Conservation (phyloP, 345 rosid species). For the Microthlaspi erraticum region DNA sequence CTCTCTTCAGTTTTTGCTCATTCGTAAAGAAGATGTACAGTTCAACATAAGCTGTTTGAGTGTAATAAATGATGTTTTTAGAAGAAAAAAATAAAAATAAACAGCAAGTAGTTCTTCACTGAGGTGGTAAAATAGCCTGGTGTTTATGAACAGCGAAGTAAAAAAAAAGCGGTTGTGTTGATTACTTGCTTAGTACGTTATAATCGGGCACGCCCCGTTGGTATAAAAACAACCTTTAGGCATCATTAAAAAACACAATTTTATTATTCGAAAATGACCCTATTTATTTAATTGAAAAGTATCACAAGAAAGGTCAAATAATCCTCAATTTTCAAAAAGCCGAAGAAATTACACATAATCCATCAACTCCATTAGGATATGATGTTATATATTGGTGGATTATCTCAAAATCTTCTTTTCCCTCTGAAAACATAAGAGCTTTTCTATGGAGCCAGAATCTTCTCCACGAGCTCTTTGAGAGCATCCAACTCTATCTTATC, state of each 20-base stretch:
- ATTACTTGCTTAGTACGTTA: not conserved
- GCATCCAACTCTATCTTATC: conserved; percentile 9
- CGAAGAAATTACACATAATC: not conserved
- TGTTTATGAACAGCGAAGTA: not conserved
- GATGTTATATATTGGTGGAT: not conserved
- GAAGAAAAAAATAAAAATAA: too few relatives aligned
- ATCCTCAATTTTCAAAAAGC: conserved; percentile 1
- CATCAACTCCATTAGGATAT: not conserved
- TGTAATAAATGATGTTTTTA: too few relatives aligned
- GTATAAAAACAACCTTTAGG: not conserved
- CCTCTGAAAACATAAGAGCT: not conserved
- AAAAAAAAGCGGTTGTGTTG: not conserved
- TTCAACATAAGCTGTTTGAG: too few relatives aligned
- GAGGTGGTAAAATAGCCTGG: too few relatives aligned
- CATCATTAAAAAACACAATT: not conserved
- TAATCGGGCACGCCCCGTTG: not conserved
- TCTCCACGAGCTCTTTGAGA: conserved; percentile 10
- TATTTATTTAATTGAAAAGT: not conserved
- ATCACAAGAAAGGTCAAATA: conserved; percentile 2
- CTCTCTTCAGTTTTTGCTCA: too few relatives aligned
- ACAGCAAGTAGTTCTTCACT: too few relatives aligned
- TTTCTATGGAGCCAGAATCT: conserved; percentile 16
- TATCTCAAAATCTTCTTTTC: not conserved
- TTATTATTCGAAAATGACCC: not conserved
- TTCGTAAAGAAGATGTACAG: too few relatives aligned